Evolutionary conservation across 208 protist species (phyloP), one percentile per base, ranked within the genome.

Genomic region (Jaenimonas drosophilae): DNA sequence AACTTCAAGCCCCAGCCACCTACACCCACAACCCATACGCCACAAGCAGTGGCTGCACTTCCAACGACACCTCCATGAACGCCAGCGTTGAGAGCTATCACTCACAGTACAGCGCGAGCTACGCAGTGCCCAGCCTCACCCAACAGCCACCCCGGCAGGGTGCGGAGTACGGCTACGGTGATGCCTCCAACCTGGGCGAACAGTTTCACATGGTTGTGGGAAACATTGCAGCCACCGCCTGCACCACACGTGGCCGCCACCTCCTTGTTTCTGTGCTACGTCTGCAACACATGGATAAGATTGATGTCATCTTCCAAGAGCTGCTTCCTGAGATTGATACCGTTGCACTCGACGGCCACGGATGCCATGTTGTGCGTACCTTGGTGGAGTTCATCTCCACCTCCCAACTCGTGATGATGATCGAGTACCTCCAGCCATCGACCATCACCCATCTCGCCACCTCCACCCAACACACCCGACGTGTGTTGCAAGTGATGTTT

Each of bases 11-110:
- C n/a, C n/a, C n/a, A n/a, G n/a, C n/a, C n/a, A n/a, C 47, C 20
- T 84, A 75, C 53, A 77, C 74, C 24, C 79, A 88, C 57, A 84
- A 88, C 56, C 79, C 79, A 7, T 88, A 88, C 59, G 79, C 70
- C 16, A n/a, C n/a, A n/a, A n/a, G n/a, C n/a, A n/a, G n/a, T n/a
- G n/a, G n/a, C n/a, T n/a, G n/a, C n/a, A n/a, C n/a, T n/a, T n/a
- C n/a, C n/a, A n/a, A n/a, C n/a, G n/a, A n/a, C n/a, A n/a, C n/a
- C n/a, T n/a, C n/a, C n/a, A n/a, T n/a, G 19, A 50, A 60, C 32
- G 28, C 56, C 11, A 76, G 49, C 49, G 49, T 54, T 27, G 68
- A 75, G 26, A 50, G 51, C 27, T 59, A 59, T 30, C 53, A 59
- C 19, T 59, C 53, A n/a, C n/a, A n/a, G n/a, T n/a, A n/a, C n/a